Evolutionary conservation across 2,329 filamentous ascomycete species (phyloP), one percentile per base, ranked within the genome.

Genomic region (Ascosphaera aggregata): DNA sequence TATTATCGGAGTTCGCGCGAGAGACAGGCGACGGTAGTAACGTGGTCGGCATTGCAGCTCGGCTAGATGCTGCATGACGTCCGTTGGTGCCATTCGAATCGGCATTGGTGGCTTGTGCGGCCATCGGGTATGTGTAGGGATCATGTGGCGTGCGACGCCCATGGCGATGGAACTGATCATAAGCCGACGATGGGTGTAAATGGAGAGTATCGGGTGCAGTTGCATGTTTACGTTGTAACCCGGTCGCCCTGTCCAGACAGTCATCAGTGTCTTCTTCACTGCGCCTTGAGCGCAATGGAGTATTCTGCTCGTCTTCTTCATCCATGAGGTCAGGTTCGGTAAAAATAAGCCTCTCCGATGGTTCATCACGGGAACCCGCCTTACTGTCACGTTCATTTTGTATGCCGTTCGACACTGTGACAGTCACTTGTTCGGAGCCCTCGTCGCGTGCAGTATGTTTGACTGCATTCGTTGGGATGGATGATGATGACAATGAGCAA

Each of bases 261-360:
- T 27, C 22, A 27, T 27, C 22, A 11, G 22, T 11, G 22, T 5
- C 5, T 11, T 27, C 22, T 27, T 27, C 22, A 5, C 22, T 11
- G 11, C 22, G 22, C 11, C 22, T 27, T 27, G 22, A 27, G 5
- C 22, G 22, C 22, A 27, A 27, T 27, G 22, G 22, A 13, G 35
- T 20, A 18, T 36, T 17, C 17, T 36, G 55, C 45, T 63, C 60
- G n/a, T 63, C 62, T 41, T 62, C 59, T 42, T 63, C 62, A 37
- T 65, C 58, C 57, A 64, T 63, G 32, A 54, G 54, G 42, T 64
- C 61, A 8, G 61, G 60, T 42, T 65, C 62, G 31, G 58, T 60
- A 47, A 75, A 76, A 42, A 74, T 63, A 19, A 75, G 57, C 3
- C 71, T 71, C 43, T 75, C 69, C 71, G 76, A 76, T 37, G 60